Evolutionary conservation across 805 yeast species (phyloP), one percentile per base, ranked within the genome.

Genomic region (Cyberlindnera saturnus): DNA sequence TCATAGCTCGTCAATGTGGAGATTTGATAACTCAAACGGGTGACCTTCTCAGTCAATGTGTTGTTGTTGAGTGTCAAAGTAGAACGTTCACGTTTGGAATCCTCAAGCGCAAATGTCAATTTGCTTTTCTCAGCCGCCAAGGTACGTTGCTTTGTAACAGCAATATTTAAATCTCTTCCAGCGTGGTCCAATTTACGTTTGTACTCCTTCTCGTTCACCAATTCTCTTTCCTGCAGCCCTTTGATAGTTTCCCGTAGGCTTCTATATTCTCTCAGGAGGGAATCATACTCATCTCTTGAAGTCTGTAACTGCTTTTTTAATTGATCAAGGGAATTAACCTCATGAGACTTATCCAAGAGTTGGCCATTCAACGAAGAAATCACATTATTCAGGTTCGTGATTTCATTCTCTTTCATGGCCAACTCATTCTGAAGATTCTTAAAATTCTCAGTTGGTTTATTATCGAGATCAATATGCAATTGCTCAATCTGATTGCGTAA

Each of bases 51-150:
- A 3, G 66, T 62, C 38, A 73, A 57, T 17, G 63, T 62, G 10
- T 59, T 63, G 15, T 71, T 63, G 15, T 65, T 70, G 17, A 62
- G 38, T 36, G 62, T 66, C 34, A 73, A 46, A 2, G 61, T 48
- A 1, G 53, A 56, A 42, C 69, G 69, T 15, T 74, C 77, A 17
- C 64, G 64, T 15, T 55, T 56, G 7, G 67, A 46, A 5, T 69
- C 53, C 28, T 73, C 75, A 5, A 69, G 56, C 3, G 66, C 56
- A 49, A 67, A 70, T 3, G 69, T 60, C n/a, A 71, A 50, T 46
- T 69, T 61, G 17, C 66, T 62, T 47, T 71, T 70, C 48, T 74
- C 77, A 8, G 76, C 69, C 16, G 66, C 67, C 32, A 69, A 51
- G 1, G 64, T 49, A 32, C 77, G 53, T 45, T 73, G 75, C 48